These are phyloP conservation scores for Fallopia convolvulus DNA, from an alignment of 148 eudicot genomes.

Conservation along the genomic window DNA sequence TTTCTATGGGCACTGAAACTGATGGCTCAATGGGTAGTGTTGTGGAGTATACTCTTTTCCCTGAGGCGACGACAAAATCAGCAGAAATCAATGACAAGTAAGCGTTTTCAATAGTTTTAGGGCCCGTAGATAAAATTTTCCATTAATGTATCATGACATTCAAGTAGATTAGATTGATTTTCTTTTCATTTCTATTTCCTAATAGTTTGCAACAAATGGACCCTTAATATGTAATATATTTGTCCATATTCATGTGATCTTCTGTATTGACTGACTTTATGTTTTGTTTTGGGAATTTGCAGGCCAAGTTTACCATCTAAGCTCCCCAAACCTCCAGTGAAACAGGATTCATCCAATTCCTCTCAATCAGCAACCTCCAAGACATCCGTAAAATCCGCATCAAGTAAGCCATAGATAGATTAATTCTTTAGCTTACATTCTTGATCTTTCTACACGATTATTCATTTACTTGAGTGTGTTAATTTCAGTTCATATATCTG, in stretches of 20 bases:
- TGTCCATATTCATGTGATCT: neutral
- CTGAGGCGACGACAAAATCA: conserved; percentile 45
- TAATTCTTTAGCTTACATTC: neutral
- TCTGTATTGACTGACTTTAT: neutral
- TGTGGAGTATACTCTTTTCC: conserved; percentile 86
- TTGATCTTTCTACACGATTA: neutral
- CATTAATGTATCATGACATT: too few relatives aligned
- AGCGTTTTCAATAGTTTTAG: conserved; percentile 6
- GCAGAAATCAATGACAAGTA: conserved; percentile 46
- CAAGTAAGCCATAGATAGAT: conserved; percentile 39
- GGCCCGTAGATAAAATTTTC: too few relatives aligned
- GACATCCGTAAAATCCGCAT: conserved; percentile 37
- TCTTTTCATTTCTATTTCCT: too few relatives aligned
- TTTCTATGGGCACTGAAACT: conserved; percentile 96
- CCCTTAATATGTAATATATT: too few relatives aligned
- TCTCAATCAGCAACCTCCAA: conserved; percentile 39
- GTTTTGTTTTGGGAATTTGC: conserved; percentile 15
- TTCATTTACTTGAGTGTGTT: neutral
- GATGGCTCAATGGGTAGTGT: conserved; percentile 82
- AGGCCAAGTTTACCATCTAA: conserved; percentile 48
- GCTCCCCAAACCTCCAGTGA: conserved; percentile 62
- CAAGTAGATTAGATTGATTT: too few relatives aligned
- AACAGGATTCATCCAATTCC: conserved; percentile 39
- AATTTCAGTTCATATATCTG: too few relatives aligned
- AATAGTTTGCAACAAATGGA: too few relatives aligned